Evolutionary conservation across 805 yeast genomes (phyloP).

Genomic region (Monosporozyma unispora): DNA sequence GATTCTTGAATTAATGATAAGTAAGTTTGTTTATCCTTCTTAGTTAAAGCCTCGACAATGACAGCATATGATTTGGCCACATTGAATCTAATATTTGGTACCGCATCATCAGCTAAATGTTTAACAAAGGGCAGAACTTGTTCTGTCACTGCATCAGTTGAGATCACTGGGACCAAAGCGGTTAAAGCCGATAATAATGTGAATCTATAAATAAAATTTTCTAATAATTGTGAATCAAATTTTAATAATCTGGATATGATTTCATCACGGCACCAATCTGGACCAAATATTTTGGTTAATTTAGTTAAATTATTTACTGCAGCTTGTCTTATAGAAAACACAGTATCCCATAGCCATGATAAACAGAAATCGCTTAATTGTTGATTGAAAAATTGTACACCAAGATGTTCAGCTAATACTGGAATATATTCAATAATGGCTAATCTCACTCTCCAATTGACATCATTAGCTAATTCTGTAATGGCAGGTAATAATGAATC

Average conservation of each 20-base stretch:
- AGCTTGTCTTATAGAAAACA: slow-evolving; percentile 91
- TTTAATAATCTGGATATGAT: slow-evolving; percentile 67
- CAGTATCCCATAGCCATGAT: slow-evolving; percentile 99
- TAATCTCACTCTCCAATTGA: slow-evolving; percentile 94
- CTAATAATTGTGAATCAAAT: slow-evolving; percentile 31
- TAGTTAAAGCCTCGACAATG: slow-evolving; percentile 45
- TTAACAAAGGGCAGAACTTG: slow-evolving; percentile 75
- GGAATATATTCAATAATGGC: slow-evolving; percentile 97
- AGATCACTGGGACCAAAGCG: slow-evolving; percentile 67
- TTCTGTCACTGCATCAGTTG: slow-evolving; percentile 43
- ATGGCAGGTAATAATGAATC: slow-evolving; percentile 91
- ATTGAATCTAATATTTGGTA: slow-evolving; percentile 92
- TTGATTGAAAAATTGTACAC: slow-evolving; percentile 86
- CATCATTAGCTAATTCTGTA: slow-evolving; percentile 90
- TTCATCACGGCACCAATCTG: slow-evolving; percentile 84
- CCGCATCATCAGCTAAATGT: slow-evolving; percentile 65
- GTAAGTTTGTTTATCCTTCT: slow-evolving; percentile 21
- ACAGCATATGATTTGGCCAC: slow-evolving; percentile 75
- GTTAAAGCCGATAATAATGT: slow-evolving; percentile 85
- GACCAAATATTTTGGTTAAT: slow-evolving; percentile 80
- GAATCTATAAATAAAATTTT: slow-evolving; percentile 81
- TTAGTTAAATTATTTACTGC: slow-evolving; percentile 78
- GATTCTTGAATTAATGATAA: slow-evolving; percentile 37
- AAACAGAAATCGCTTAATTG: slow-evolving; percentile 84
- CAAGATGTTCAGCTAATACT: slow-evolving; percentile 84